Percentiles rank a stretch among this genome's conserved stretches.
Conservation (phyloP, 495 filamentous ascomycete species). For the Halenospora varia region DNA sequence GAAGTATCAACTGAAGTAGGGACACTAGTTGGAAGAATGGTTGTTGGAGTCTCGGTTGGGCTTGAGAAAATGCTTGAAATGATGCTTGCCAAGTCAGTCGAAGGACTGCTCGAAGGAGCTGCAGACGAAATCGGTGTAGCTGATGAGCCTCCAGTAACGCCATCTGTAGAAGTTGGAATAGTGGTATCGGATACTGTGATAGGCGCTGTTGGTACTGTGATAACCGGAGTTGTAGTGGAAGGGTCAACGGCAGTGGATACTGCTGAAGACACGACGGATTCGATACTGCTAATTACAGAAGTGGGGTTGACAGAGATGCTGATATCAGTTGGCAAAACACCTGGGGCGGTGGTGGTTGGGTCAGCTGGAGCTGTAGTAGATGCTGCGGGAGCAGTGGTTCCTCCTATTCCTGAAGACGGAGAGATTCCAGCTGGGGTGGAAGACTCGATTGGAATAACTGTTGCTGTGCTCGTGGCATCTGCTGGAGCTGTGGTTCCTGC, state of each 20-base stretch:
- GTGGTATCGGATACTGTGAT: neutral
- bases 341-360: slow-evolving; percentile 18
- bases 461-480: slow-evolving; percentile 8
- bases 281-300: neutral
- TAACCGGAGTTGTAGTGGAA: neutral
- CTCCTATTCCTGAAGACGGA: slow-evolving; percentile 10
- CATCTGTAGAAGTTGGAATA: neutral
- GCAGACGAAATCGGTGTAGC: slow-evolving; percentile 9
- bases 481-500: slow-evolving; percentile 31
- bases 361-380: slow-evolving; percentile 18
- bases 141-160: neutral
- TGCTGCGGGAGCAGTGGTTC: slow-evolving; percentile 6
- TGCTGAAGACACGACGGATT: neutral
- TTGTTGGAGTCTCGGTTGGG: neutral
- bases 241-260: neutral
- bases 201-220: neutral
- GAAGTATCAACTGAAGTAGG: neutral
- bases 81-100: slow-evolving; percentile 7
- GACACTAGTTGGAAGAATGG: neutral
- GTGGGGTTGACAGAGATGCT: neutral
- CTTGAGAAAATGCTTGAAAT: slow-evolving; percentile 3
- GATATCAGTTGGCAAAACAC: neutral
- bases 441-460: slow-evolving; percentile 5
- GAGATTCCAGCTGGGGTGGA: slow-evolving; percentile 16
- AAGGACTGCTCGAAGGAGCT: slow-evolving; percentile 7